A percentile compares a stretch with the other conserved stretches of the same genome.
Evolutionary conservation across 2,329 filamentous ascomycete genomes (phyloP).

Genomic region (Furcasterigmium sp.): DNA sequence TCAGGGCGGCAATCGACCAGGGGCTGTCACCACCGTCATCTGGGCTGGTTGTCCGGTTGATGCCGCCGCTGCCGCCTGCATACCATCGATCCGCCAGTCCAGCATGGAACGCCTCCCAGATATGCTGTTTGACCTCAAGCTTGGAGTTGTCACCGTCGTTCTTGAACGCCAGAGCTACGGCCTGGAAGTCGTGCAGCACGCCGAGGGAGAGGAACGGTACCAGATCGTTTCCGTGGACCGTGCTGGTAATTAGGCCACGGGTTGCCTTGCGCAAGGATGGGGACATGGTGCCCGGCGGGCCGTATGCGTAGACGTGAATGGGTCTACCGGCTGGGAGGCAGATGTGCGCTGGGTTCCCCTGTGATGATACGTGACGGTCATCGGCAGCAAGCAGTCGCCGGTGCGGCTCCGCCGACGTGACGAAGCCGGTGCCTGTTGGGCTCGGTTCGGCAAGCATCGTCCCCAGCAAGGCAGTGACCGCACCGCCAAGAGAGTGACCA

Average conservation of each 20-base stretch:
- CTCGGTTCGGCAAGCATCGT: slow-evolving; percentile 66
- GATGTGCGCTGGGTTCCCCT: slow-evolving; percentile 23
- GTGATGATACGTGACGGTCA: slow-evolving; percentile 4
- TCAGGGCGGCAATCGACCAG: slow-evolving; percentile 65
- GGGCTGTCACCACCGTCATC: slow-evolving; percentile 46
- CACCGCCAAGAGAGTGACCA: slow-evolving; percentile 65
- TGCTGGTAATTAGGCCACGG: slow-evolving; percentile 67
- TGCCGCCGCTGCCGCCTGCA: slow-evolving; percentile 27
- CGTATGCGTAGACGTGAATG: slow-evolving; percentile 77
- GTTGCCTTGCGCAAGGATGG: slow-evolving; percentile 64
- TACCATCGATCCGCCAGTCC: slow-evolving; percentile 59
- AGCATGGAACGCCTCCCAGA: slow-evolving; percentile 61
- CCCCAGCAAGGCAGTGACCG: slow-evolving; percentile 64
- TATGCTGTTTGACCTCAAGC: slow-evolving; percentile 58
- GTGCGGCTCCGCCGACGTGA: slow-evolving; percentile 51
- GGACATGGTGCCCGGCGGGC: slow-evolving; percentile 68
- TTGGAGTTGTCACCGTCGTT: slow-evolving; percentile 63
- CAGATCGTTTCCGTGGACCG: slow-evolving; percentile 68
- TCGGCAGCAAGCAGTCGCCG: slow-evolving; percentile 30
- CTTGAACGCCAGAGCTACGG: slow-evolving; percentile 67
- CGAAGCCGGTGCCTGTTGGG: slow-evolving; percentile 49
- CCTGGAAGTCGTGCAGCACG: slow-evolving; percentile 69
- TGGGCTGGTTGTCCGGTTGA: slow-evolving; percentile 27
- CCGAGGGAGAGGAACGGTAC: slow-evolving; percentile 71
- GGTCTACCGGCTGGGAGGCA: slow-evolving; percentile 62